Evolutionary conservation across 768 basidiomycete genomes (phyloP), one percentile per base, ranked within the genome.

Genomic region (Boletus bicolor): DNA sequence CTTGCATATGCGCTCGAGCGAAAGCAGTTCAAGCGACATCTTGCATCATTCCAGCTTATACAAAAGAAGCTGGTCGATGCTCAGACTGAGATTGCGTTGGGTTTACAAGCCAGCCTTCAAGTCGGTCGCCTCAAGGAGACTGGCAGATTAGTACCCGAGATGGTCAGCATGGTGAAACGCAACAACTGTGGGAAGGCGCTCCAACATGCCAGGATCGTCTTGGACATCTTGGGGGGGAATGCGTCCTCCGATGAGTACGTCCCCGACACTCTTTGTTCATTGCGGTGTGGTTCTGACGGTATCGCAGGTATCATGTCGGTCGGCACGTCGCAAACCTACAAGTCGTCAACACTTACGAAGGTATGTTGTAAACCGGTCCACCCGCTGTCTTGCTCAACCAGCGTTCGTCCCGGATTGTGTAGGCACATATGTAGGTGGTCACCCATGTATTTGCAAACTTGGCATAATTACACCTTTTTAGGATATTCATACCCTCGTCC

Each of bases 41-140:
- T 98, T 4, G 95, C 92, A 2, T 89, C 89, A 6, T 98, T 96
- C 84, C 96, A 98, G 72, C 85, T 98, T n/a, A 80, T 98, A 17
- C 95, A 98, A 71, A 96, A 96, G 83, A 98, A 98, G 73, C 80
- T 98, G 15, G 93, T 89, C 4, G 94, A 98, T 61, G 94, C 96
- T 12, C 88, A 93, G 60, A 91, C 87, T 2, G 93, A 97, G 65
- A 82, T 85, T 9, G 82, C 87, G 1, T 76, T 95, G 12, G 92
- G 94, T 7, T 75, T 92, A 26, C 79, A 83, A 42, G 87, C 88
- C 7, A 87, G 84, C 60, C 71, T 89, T 32, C 90, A 90, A 67
- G 87, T 89, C 4, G 95, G 95, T 2, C 79, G 93, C 32, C 76
- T 98, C 59, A 97, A 97, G 76, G 95, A 98, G 52, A 67, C 75